Percentiles rank a stretch among this genome's conserved stretches.
Conservation (phyloP, 129 eudicot species). For the Pseudognaphalium luteoalbum region DNA sequence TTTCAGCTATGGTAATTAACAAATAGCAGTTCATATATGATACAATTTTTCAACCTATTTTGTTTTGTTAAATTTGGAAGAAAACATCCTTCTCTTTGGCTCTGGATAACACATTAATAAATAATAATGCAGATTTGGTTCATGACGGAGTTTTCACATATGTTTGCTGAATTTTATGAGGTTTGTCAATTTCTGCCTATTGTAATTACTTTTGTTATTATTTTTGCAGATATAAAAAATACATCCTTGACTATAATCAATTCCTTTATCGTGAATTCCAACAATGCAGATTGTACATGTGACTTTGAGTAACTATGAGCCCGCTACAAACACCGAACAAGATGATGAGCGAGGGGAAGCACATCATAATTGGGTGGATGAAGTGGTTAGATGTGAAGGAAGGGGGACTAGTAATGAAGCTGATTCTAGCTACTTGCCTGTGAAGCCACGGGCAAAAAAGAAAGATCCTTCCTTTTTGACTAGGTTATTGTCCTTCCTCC, state of each 20-base stretch:
- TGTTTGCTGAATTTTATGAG: constrained; percentile 73
- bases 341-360: constrained; percentile 69
- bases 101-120: constrained; percentile 8
- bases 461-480: constrained; percentile 74
- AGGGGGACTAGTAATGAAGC: constrained; percentile 52
- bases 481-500: constrained; percentile 42
- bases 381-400: constrained; percentile 84
- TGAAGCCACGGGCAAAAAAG: constrained; percentile 66
- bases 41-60: background rate
- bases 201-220: background rate
- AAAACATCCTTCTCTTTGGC: background rate
- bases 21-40: background rate
- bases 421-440: constrained; percentile 39
- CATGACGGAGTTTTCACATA: constrained; percentile 88
- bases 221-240: background rate
- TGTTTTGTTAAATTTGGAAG: background rate
- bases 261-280: background rate
- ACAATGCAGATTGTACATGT: constrained; percentile 67
- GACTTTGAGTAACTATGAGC: constrained; percentile 66
- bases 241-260: background rate
- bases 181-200: constrained; percentile 38
- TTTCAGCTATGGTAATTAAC: constrained; percentile 82
- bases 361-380: constrained; percentile 96
- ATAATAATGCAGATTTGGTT: constrained; percentile 75
- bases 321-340: constrained; percentile 35